These are phyloP conservation scores for Cryptosporidium meleagridis DNA, from an alignment of 169 alveolate species.

Conservation along the genomic window DNA sequence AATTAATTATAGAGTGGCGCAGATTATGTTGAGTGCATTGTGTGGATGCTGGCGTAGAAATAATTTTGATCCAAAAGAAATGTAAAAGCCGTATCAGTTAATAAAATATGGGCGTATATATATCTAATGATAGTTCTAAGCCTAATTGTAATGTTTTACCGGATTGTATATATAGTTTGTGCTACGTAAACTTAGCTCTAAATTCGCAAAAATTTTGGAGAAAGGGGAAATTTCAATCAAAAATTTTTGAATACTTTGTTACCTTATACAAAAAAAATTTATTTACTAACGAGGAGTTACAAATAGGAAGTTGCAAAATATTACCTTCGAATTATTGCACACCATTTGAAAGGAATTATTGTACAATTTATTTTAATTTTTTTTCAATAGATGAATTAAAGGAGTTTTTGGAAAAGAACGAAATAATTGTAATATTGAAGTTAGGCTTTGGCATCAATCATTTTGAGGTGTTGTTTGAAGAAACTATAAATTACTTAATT, in stretches of 20 bases:
- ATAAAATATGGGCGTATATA: neutral
- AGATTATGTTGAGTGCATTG: neutral
- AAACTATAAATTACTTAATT: slow-evolving; percentile 3
- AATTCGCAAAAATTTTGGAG: neutral
- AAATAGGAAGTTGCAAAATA: slow-evolving; percentile 2
- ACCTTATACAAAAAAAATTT: neutral
- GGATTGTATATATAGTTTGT: neutral
- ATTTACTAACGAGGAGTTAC: neutral
- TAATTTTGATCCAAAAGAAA: neutral
- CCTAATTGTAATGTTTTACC: no score
- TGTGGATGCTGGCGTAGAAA: neutral
- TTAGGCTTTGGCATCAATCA: neutral
- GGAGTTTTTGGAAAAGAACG: slow-evolving; percentile 6
- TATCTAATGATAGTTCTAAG: neutral
- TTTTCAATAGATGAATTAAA: slow-evolving; percentile 7
- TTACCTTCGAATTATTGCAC: slow-evolving; percentile 59
- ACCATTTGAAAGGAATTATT: slow-evolving; percentile 43
- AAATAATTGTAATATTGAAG: neutral
- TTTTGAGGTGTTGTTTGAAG: neutral
- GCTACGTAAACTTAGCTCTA: neutral
- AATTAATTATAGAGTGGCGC: neutral
- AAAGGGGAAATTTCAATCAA: neutral
- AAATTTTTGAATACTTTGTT: neutral
- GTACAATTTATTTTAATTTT: slow-evolving; percentile 24
- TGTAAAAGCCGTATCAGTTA: neutral